Conservation (phyloP, 176 grass and related monocot species). For the Chloris gayana region DNA sequence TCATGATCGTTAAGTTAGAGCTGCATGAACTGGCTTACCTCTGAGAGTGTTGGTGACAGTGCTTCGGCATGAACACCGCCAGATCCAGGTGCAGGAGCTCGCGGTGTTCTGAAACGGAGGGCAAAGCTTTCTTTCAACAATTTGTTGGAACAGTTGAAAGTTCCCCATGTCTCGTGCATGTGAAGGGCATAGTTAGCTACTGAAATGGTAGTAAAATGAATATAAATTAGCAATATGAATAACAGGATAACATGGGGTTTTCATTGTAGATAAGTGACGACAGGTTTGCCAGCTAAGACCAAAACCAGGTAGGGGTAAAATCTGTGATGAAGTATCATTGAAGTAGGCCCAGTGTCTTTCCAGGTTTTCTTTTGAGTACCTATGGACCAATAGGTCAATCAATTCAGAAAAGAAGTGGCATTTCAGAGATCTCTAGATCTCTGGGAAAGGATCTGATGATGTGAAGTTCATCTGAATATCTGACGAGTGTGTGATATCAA, state of each 20-base stretch:
- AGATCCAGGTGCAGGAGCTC: background rate
- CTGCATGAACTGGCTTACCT: constrained; percentile 11
- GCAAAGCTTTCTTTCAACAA: background rate
- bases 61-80: constrained; percentile 11
- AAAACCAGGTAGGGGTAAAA: background rate
- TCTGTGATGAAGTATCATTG: background rate
- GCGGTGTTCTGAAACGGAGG: background rate
- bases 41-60: background rate
- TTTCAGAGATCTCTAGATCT: background rate
- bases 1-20: background rate
- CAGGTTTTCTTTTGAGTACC: background rate
- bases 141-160: background rate
- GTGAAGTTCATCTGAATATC: constrained; percentile 2
- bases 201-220: background rate
- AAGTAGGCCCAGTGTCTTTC: background rate
- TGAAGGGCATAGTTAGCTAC: background rate
- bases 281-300: background rate
- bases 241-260: background rate
- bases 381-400: background rate
- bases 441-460: background rate
- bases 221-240: background rate
- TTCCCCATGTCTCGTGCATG: background rate
- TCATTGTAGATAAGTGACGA: background rate
- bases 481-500: background rate
- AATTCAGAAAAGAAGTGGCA: background rate